Conservation (phyloP, 139 green algal species). For the Chlorella sorokiniana region DNA sequence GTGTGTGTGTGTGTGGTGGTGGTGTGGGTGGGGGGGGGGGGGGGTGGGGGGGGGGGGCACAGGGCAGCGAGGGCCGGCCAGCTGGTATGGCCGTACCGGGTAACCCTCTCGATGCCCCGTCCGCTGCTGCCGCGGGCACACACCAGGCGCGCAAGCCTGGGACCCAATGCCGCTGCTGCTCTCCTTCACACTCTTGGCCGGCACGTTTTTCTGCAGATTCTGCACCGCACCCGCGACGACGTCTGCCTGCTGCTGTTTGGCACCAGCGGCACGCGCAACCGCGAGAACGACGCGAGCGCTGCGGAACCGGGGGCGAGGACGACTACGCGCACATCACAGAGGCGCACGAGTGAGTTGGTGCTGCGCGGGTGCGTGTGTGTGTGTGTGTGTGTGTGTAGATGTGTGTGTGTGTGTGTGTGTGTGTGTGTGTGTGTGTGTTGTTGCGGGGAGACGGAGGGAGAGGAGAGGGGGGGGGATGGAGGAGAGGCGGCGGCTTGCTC, state of each 20-base stretch:
- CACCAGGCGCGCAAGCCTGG: neutral
- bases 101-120: no score
- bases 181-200: neutral
- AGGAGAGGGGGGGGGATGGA: no score
- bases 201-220: conserved; percentile 30
- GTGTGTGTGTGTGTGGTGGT: neutral
- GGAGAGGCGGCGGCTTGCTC: no score
- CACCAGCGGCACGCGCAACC: conserved; percentile 18
- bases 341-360: neutral
- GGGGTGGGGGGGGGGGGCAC: no score
- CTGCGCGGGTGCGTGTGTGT: neutral
- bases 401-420: neutral
- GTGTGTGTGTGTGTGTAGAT: neutral
- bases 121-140: no score
- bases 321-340: neutral
- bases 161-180: neutral
- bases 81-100: no score
- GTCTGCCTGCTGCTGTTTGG: conserved; percentile 38
- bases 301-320: neutral
- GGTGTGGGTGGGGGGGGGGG: neutral
- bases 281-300: neutral
- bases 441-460: no score
- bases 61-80: no score
- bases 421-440: no score
- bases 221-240: conserved; percentile 38